Evolutionary conservation across 208 protist genomes (phyloP), one percentile per base, ranked within the genome.

Genomic region (Willaertia magna): DNA sequence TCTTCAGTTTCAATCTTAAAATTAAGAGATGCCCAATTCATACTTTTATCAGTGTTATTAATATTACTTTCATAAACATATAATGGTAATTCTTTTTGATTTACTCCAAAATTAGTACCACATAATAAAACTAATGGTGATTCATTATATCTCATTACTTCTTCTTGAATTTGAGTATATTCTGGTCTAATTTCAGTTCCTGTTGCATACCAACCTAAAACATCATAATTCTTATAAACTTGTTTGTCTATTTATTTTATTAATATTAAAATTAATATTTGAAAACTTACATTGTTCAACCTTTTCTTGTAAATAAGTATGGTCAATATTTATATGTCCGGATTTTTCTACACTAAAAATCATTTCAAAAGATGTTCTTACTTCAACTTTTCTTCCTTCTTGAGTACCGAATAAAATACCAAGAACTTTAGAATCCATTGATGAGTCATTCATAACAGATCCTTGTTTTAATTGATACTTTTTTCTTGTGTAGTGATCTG

Each of bases 131-230:
- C 81, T 7, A 93, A 76, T 79, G 79, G 46, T 74, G 39, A 61
- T n/a, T 85, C 89, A 78, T 85, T 87, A 34, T 42, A 79, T 46
- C 14, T 22, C 1, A 34, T 42, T 34, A 86, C 6, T 61, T 79
- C 48, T 82, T 88, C 85, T 20, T 85, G 74, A 46, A 85, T 81
- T 30, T 81, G 11, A 9, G 81, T 86, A 26, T 89, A 81, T n/a
- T 18, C 12, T 11, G 16, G 3, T 39, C 74, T 85, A 7, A 87
- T 39, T 26, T 59, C 82, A 9, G 51, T 78, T 26, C 91, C 90
- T 16, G 91, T 88, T 1, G 90, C 84, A 86, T 95, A 95, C 90
- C 91, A 94, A 26, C 93, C 93, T 1, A 94, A 89, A 16, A 94
- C 87, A 7, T 67, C 44, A 40, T 89, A 86, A 83, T 91, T 91